Base-by-base conservation (phyloP, 306 rosid genomes). In the Prunus salicina region DNA sequence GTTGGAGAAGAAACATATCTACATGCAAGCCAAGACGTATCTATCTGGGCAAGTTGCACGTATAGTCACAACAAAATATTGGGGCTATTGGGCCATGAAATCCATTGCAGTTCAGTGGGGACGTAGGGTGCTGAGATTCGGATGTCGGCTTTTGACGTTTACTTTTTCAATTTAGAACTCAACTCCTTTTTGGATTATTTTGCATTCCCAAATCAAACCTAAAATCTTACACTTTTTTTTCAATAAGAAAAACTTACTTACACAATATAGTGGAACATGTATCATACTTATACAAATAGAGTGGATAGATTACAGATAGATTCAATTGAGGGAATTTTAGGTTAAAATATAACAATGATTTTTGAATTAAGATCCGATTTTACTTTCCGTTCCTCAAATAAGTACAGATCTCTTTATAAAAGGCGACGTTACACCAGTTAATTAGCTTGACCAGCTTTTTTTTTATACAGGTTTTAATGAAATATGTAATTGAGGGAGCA, bases 111-210 rank as follows among this genome's bases (percentile, higher is more conserved):
- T 50, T 30, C 3, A 69, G 71, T 73, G 60, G 71, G 78, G 79
- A 55, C 66, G 71, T 49, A 20, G 64, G 76, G 12, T 4, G 65
- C 52, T 11, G 15, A 47, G 81, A 83, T 80, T 76, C 72, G 72
- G 71, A 41, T 80, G 87, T 84, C 78, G 80, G 84, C 53, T 52
- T 64, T 77, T 68, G 24, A 14, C 16, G 19, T 76, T 60, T 70
- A 43, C 63, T 53, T 63, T 38, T 41, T 6, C 64, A 15, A 30
- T 18, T 55, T 55, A 11, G 15, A 32, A 28, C 15, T 74, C 49
- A 19, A 72, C 74, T 65, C 14, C 25, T 25, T 76, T 73, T 20
- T 55, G 19, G 64, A 43, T 55, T 47, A 68, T 34, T 46, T 46
- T 61, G 9, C 25, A 25, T 28, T 4, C 22, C 32, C 4, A 28